phyloP scores from a whole-genome alignment of 495 filamentous ascomycete species.

The Zalerion maritima region DNA sequence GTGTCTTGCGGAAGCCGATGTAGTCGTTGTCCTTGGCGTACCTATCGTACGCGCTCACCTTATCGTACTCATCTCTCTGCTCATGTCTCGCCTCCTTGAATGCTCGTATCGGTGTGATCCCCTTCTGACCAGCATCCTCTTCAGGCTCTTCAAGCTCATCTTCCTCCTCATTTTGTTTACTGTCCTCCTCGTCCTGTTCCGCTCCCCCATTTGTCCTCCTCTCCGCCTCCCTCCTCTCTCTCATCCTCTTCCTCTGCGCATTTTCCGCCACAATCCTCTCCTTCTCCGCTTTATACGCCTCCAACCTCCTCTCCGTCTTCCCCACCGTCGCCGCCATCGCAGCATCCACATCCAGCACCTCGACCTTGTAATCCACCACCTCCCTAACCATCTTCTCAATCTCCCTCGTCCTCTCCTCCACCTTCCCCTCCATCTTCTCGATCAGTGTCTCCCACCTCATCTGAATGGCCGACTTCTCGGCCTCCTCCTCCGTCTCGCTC shows the following conservation, averaged over 20 bases:
- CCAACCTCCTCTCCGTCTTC: conserved; percentile 29
- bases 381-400: conserved; percentile 28
- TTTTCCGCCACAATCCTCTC: conserved; percentile 7
- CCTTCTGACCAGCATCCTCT: conserved; percentile 4
- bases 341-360: conserved; percentile 27
- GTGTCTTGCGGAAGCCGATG: conserved; percentile 56
- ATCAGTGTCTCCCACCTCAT: conserved; percentile 23
- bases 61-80: conserved; percentile 22
- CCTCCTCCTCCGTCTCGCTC: conserved; percentile 24
- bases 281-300: conserved; percentile 7
- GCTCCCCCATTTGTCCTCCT: conserved; percentile 11
- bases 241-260: conserved; percentile 27
- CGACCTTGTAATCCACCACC: conserved; percentile 30
- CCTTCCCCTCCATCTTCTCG: conserved; percentile 20
- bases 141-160: conserved; percentile 4
- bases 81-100: conserved; percentile 21
- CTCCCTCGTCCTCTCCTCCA: conserved; percentile 20
- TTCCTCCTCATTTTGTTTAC: conserved; percentile 10
- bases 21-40: conserved; percentile 74
- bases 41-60: conserved; percentile 25
- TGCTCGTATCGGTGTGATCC: conserved; percentile 14
- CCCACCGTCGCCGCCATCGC: conserved; percentile 27
- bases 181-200: conserved; percentile 14
- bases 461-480: no score
- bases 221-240: conserved; percentile 15